A percentile compares a stretch with the other conserved stretches of the same genome.
Conservation (phyloP, 805 yeast species). For the Candida patagonica region DNA sequence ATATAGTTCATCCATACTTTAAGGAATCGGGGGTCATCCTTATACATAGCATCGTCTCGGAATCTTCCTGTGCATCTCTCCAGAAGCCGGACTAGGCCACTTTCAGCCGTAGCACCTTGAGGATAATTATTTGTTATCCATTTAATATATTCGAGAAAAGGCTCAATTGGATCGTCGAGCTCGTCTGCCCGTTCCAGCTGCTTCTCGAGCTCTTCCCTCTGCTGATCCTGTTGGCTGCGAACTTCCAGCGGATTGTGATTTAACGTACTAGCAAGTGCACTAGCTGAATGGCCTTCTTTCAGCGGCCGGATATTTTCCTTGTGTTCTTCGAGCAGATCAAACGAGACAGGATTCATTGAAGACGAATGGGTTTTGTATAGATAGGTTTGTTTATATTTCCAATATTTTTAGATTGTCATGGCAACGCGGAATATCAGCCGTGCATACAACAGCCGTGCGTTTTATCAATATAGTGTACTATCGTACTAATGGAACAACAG, state of each 20-base stretch:
- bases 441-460: no score
- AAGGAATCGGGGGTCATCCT: conserved; percentile 74
- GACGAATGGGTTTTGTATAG: no score
- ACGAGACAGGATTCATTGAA: conserved; percentile 23
- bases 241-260: conserved; percentile 9
- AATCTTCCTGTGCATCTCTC: conserved; percentile 67
- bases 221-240: conserved; percentile 18
- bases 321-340: conserved; percentile 44
- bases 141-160: conserved; percentile 60
- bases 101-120: conserved; percentile 50
- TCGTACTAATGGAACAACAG: no score
- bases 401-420: no score
- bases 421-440: no score
- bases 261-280: conserved; percentile 41
- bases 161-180: conserved; percentile 75
- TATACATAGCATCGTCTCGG: conserved; percentile 55
- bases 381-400: no score
- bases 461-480: no score
- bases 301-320: conserved; percentile 51
- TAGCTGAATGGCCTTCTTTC: conserved; percentile 59
- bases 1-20: conserved; percentile 76
- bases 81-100: conserved; percentile 54
- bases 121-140: conserved; percentile 58
- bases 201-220: conserved; percentile 42
- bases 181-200: conserved; percentile 39